These are phyloP conservation scores for Apium graveolens DNA, from an alignment of 129 eudicot species.

Conservation along the genomic window DNA sequence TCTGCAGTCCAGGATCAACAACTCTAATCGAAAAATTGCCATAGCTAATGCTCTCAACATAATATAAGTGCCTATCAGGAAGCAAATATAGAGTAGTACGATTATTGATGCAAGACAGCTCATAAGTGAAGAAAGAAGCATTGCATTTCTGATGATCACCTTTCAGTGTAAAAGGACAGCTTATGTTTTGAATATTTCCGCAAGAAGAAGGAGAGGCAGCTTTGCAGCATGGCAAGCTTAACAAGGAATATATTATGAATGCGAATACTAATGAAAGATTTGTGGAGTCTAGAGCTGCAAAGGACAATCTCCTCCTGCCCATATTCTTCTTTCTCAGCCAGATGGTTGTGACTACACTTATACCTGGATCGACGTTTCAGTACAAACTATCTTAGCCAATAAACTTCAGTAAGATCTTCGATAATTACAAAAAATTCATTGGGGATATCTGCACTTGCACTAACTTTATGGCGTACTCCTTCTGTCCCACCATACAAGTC, in stretches of 20 bases:
- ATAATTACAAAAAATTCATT: no score
- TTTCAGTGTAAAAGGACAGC: background rate
- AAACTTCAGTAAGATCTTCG: no score
- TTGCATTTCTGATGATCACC: background rate
- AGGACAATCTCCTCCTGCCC: background rate
- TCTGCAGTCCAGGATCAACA: background rate
- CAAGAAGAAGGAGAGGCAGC: constrained; percentile 4
- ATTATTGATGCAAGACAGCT: background rate
- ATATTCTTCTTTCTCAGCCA: background rate
- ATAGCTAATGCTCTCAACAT: background rate
- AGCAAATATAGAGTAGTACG: background rate
- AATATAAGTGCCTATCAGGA: background rate
- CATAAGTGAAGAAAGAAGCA: background rate
- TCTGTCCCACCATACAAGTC: no score
- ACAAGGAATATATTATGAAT: background rate
- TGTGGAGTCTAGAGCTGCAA: background rate
- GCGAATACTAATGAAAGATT: background rate
- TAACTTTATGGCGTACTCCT: no score
- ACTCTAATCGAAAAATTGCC: background rate
- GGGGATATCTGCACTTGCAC: no score
- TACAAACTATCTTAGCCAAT: no score
- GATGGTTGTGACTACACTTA: no score
- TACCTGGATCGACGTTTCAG: no score
- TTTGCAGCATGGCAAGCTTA: background rate
- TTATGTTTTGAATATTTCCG: background rate